Evolutionary conservation across 129 eudicot species (phyloP), one percentile per base, ranked within the genome.

Genomic region (Dittrichia graveolens): DNA sequence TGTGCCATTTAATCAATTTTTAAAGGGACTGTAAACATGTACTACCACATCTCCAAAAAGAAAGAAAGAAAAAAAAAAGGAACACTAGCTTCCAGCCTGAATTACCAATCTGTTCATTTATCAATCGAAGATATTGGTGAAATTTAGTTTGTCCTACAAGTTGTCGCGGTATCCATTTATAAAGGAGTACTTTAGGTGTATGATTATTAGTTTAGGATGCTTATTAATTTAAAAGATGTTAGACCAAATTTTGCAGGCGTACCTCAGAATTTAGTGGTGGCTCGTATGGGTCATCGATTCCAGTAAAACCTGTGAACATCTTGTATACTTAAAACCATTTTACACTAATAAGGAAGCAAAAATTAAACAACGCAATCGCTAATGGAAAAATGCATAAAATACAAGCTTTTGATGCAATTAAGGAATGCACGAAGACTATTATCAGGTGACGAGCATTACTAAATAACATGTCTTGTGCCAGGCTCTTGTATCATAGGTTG

Each of bases 271-370:
- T 83, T 65, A 88, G 68, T 61, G 99, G 99, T 38, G 78, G 79
- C 77, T 94, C 99, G 46, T 90, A 94, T 12, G 97, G 99, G 79
- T 94, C 97, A 70, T 90, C 97, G 53, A 94, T 71, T n/a, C 98
- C 99, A 0, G 99, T 90, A 77, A 94, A 94, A 73, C 97, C 99
- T 94, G 92, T 69, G 75, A 77, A 71, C 43, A 73, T 50, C 8
- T 35, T 5, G 49, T 14, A 59, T 24, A 35, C 8, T 60, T 18
- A 46, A 45, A 61, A 7, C 52, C 61, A 38, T 61, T 31, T 47
- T 10, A 52, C 14, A 38, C 67, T 47, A 61, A 54, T 35, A 72
- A 59, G 4, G 43, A 50, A 37, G 41, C 11, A 61, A 57, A 24
- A 39, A 44, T 37, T 24, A 13, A 49, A 24, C 18, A 58, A 41